Evolutionary conservation across 352 stramenopile genomes (phyloP).

Genomic region (Globisporangium abappressorium): DNA sequence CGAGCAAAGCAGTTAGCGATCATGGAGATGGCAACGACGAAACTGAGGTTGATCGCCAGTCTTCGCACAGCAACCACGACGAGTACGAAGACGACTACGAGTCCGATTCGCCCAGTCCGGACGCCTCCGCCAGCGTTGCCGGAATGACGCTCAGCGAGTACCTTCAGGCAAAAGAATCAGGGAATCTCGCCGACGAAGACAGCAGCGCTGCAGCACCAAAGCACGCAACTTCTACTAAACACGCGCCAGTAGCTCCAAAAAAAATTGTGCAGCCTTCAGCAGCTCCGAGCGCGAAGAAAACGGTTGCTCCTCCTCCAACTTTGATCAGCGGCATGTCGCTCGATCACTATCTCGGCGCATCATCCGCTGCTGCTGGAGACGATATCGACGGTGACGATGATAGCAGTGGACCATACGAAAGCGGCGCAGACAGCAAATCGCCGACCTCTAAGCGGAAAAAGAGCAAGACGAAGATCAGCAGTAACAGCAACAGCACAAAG

Average conservation of each 20-base stretch:
- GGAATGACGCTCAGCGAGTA: conserved; percentile 63
- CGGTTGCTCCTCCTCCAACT: conserved; percentile 10
- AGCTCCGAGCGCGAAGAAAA: conserved; percentile 19
- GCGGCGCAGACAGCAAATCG: conserved; percentile 27
- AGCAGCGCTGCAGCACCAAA: not conserved
- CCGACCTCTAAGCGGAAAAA: conserved; percentile 34
- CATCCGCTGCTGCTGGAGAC: conserved; percentile 9
- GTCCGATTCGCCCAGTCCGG: conserved; percentile 23
- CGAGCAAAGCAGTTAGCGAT: conserved; percentile 6
- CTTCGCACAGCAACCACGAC: conserved; percentile 14
- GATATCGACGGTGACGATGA: conserved; percentile 9
- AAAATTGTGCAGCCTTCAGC: not conserved
- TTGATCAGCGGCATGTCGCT: conserved; percentile 62
- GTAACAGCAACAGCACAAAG: conserved; percentile 8
- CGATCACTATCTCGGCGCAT: conserved; percentile 56
- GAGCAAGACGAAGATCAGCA: conserved; percentile 26
- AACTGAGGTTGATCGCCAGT: not conserved
- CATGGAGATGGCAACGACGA: conserved; percentile 1
- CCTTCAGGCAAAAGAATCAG: conserved; percentile 29
- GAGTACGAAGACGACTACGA: conserved; percentile 50
- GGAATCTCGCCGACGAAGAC: conserved; percentile 4
- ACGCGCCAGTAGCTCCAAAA: not conserved
- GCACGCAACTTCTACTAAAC: conserved; percentile 2
- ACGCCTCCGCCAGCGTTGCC: conserved; percentile 20
- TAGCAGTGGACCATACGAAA: conserved; percentile 2